Base-by-base conservation (phyloP, 192 early-diverging fungal genomes). In the Geranomyces variabilis region DNA sequence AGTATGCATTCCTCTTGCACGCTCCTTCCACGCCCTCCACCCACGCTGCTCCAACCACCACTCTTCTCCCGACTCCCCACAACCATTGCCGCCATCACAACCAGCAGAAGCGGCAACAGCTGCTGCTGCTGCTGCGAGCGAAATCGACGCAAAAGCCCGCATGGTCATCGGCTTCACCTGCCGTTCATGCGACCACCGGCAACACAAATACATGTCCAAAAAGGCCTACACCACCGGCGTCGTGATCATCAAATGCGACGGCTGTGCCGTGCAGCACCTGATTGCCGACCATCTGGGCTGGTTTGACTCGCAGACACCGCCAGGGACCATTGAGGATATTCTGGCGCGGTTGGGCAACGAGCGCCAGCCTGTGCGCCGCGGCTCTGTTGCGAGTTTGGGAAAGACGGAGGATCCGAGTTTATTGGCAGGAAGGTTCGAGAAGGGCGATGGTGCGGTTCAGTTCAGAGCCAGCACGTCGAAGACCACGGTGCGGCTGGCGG, bases 261-360 rank as follows among this genome's bases (percentile, higher is more conserved):
- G 83, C 14, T 99, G 97, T 84, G 84, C 91, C 73, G 94, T 92
- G 71, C 81, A 88, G 15, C 97, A 99, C 75, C 74, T 99, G 62
- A 97, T 99, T 79, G 97, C 97, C 0, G 97, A 99, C 74, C 91
- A 99, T 83, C 77, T 97, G 56, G 97, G 96, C 0, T 98, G 96
- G 96, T 98, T 93, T 67, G 80, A 86, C 45, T 48, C 48, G 24
- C 33, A 60, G 31, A 34, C 46, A n/a, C 72, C 76, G 43, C 79
- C 81, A 80, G 75, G 93, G 83, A 95, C 86, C 14, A 84, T 98
- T 43, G 93, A 96, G 75, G 89, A 94, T 56, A 81, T 96, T 66
- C 85, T 96, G 76, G 79, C 79, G 64, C 19, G 24, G 24, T 15
- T 53, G 51, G 51, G 51, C 24, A 89, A 89, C 48, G 89, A 88